A percentile compares a stretch with the other conserved stretches of the same genome.
phyloP scores from a whole-genome alignment of 441 rosid genomes.

The Cnidoscolus chayamansa region DNA sequence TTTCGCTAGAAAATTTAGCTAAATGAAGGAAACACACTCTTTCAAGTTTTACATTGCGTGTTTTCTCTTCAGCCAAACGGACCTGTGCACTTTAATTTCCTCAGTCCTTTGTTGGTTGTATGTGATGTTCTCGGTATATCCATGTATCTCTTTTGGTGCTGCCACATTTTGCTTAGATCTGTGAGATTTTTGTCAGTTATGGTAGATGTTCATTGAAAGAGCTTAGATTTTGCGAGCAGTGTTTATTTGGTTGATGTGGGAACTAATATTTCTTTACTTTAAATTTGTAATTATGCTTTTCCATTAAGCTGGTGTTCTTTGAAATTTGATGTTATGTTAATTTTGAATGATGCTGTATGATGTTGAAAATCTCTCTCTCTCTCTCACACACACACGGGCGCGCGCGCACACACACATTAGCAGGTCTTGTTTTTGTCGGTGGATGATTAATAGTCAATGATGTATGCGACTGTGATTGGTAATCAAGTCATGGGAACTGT shows the following conservation, averaged over 20 bases:
- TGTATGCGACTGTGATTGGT: no score
- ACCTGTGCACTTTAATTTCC: no score
- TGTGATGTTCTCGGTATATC: background rate
- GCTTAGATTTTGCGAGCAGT: background rate
- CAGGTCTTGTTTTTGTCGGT: no score
- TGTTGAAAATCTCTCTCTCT: no score
- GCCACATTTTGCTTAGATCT: constrained; percentile 8
- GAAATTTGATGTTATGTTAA: no score
- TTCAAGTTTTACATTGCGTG: background rate
- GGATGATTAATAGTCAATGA: no score
- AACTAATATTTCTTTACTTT: background rate
- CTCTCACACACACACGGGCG: no score
- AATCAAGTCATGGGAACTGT: no score
- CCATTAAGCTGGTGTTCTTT: no score
- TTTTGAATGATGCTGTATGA: no score
- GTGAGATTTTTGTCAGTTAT: background rate
- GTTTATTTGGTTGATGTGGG: background rate
- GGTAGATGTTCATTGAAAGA: background rate
- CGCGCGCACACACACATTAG: no score
- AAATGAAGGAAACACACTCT: background rate
- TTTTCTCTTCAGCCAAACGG: background rate
- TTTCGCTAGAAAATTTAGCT: background rate
- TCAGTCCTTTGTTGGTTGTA: background rate
- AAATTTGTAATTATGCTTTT: no score
- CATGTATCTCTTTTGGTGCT: background rate